Percentiles rank a stretch among this genome's conserved stretches.
phyloP scores from a whole-genome alignment of 208 protist genomes.

The Wallacemonas sp. region DNA sequence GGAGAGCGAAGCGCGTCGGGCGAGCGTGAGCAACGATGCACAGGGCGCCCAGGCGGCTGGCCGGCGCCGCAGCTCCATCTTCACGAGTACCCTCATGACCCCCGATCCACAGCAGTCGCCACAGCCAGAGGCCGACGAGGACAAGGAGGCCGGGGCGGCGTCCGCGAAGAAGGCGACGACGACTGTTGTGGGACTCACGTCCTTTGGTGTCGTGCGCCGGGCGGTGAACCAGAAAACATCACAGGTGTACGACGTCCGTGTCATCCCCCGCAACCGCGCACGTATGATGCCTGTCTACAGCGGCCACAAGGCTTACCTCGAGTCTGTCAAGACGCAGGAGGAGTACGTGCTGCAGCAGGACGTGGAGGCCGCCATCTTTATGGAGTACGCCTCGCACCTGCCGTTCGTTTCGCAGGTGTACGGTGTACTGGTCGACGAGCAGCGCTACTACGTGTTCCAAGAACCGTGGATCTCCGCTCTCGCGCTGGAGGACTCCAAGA shows the following conservation, averaged over 20 bases:
- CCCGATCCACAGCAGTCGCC: background rate
- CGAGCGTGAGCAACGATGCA: conserved; percentile 3
- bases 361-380: conserved; percentile 71
- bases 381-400: conserved; percentile 77
- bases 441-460: conserved; percentile 81
- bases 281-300: conserved; percentile 37
- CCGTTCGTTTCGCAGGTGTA: conserved; percentile 70
- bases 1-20: conserved; percentile 9
- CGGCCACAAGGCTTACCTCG: background rate
- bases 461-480: conserved; percentile 76
- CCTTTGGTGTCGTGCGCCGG: conserved; percentile 72
- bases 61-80: conserved; percentile 56
- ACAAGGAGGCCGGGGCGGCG: conserved; percentile 8
- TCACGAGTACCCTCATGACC: conserved; percentile 37
- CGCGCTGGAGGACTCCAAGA: conserved; percentile 46
- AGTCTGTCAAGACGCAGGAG: conserved; percentile 35
- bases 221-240: conserved; percentile 58
- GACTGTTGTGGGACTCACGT: conserved; percentile 52
- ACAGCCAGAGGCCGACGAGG: background rate
- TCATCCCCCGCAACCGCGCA: conserved; percentile 61
- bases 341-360: conserved; percentile 50
- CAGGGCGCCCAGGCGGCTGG: conserved; percentile 10
- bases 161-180: conserved; percentile 16
- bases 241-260: conserved; percentile 80
- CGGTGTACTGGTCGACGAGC: conserved; percentile 72